Evolutionary conservation across 768 basidiomycete genomes (phyloP).

Genomic region (Podaxis sp.): DNA sequence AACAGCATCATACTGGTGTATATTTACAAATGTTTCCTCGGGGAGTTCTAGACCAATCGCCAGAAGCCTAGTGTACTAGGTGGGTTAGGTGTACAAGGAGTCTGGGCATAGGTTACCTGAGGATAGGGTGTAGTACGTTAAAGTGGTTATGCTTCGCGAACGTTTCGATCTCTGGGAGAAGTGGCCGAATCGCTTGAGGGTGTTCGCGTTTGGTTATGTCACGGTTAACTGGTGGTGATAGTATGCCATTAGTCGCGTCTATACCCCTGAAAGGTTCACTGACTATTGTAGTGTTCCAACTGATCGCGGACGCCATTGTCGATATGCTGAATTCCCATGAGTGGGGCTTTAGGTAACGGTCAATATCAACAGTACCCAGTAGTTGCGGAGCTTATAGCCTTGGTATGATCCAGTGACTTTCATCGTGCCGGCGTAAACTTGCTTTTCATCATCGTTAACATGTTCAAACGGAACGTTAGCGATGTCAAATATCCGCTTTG

Average conservation of each 20-base stretch:
- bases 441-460: slow-evolving; percentile 44
- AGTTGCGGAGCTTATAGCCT: slow-evolving; percentile 54
- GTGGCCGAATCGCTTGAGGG: slow-evolving; percentile 48
- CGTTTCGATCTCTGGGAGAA: slow-evolving; percentile 50
- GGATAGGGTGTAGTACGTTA: slow-evolving; percentile 47
- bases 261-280: slow-evolving; percentile 16
- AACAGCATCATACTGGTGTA: slow-evolving; percentile 41
- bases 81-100: not conserved
- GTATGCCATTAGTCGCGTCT: too few relatives aligned
- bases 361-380: slow-evolving; percentile 41
- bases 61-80: slow-evolving; percentile 36
- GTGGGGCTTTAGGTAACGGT: not conserved
- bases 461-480: slow-evolving; percentile 44
- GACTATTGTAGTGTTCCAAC: slow-evolving; percentile 64
- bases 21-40: slow-evolving; percentile 49
- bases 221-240: slow-evolving; percentile 41
- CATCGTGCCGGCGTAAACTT: slow-evolving; percentile 34
- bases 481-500: slow-evolving; percentile 47
- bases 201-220: slow-evolving; percentile 47
- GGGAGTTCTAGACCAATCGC: slow-evolving; percentile 54
- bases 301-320: slow-evolving; percentile 64
- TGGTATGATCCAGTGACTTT: slow-evolving; percentile 49
- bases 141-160: slow-evolving; percentile 54
- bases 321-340: slow-evolving; percentile 44
- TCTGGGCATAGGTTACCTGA: slow-evolving; percentile 31